A percentile compares a stretch with the other conserved stretches of the same genome.
phyloP scores from a whole-genome alignment of 106 monocot genomes.

The Acanthochlamys bracteata region DNA sequence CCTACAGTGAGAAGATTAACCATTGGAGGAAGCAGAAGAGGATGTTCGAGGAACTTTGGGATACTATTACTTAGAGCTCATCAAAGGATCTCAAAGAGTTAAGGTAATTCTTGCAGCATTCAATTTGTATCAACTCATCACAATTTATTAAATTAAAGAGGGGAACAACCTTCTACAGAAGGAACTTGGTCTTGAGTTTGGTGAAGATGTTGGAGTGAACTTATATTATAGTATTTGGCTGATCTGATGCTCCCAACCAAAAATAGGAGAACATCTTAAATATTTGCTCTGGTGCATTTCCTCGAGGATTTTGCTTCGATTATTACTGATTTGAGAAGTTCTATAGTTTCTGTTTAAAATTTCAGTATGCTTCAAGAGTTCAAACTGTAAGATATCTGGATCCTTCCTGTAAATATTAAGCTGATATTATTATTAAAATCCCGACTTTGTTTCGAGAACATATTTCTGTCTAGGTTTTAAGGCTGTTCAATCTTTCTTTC shows the following conservation, averaged over 20 bases:
- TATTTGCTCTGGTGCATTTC: not conserved
- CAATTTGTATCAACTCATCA: not conserved
- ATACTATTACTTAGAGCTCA: slow-evolving; percentile 80
- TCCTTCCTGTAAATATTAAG: too few relatives aligned
- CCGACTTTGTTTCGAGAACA: too few relatives aligned
- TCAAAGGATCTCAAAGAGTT: slow-evolving; percentile 84
- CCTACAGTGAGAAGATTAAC: slow-evolving; percentile 60
- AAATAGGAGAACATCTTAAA: slow-evolving; percentile 20
- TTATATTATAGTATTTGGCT: slow-evolving; percentile 64
- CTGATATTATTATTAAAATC: too few relatives aligned
- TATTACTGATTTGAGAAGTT: too few relatives aligned
- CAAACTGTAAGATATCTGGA: too few relatives aligned
- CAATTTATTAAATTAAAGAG: not conserved
- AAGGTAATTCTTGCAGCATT: slow-evolving; percentile 35
- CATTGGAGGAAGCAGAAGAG: slow-evolving; percentile 92
- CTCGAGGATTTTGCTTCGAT: not conserved
- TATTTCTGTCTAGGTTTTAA: too few relatives aligned
- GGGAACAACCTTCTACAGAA: slow-evolving; percentile 42
- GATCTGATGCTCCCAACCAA: slow-evolving; percentile 45
- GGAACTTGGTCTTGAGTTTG: slow-evolving; percentile 88
- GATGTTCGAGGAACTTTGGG: slow-evolving; percentile 95
- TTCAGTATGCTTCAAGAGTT: too few relatives aligned
- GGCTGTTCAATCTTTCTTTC: too few relatives aligned
- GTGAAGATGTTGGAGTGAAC: slow-evolving; percentile 83
- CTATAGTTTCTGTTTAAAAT: too few relatives aligned